phyloP scores from a whole-genome alignment of 2,329 filamentous ascomycete species.

The Cryphonectria radicalis region DNA sequence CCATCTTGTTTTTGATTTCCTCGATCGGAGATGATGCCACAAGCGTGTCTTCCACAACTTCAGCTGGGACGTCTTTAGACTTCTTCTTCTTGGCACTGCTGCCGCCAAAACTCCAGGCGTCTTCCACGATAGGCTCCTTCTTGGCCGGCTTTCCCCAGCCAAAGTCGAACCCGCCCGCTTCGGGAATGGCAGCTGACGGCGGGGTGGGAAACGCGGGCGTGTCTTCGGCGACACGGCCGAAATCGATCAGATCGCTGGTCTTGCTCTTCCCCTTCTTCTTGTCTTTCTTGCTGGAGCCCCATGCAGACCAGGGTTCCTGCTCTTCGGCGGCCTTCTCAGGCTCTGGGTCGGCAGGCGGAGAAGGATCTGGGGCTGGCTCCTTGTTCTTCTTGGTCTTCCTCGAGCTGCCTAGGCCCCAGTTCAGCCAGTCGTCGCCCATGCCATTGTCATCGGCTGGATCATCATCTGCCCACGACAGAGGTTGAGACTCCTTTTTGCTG shows the following conservation, averaged over 20 bases:
- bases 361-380: constrained; percentile 32
- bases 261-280: constrained; percentile 36
- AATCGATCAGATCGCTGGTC: constrained; percentile 25
- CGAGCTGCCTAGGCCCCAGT: constrained; percentile 34
- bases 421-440: constrained; percentile 26
- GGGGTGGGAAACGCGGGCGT: constrained; percentile 14
- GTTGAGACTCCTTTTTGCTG: not conserved
- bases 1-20: constrained; percentile 43
- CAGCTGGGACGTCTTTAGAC: constrained; percentile 52
- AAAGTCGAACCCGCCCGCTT: constrained; percentile 38
- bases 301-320: constrained; percentile 36
- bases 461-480: constrained; percentile 26
- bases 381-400: constrained; percentile 48
- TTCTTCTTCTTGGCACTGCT: constrained; percentile 56
- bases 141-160: constrained; percentile 37
- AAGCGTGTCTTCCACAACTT: constrained; percentile 48
- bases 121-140: constrained; percentile 48
- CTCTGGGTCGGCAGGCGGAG: constrained; percentile 20
- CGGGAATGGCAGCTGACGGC: constrained; percentile 13
- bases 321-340: constrained; percentile 30
- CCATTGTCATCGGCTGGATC: constrained; percentile 18
- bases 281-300: constrained; percentile 35
- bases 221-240: constrained; percentile 30
- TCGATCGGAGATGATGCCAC: constrained; percentile 52
- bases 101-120: constrained; percentile 42